Evolutionary conservation across 1,284 basidiomycete species (phyloP).

Genomic region (Meira nashicola): DNA sequence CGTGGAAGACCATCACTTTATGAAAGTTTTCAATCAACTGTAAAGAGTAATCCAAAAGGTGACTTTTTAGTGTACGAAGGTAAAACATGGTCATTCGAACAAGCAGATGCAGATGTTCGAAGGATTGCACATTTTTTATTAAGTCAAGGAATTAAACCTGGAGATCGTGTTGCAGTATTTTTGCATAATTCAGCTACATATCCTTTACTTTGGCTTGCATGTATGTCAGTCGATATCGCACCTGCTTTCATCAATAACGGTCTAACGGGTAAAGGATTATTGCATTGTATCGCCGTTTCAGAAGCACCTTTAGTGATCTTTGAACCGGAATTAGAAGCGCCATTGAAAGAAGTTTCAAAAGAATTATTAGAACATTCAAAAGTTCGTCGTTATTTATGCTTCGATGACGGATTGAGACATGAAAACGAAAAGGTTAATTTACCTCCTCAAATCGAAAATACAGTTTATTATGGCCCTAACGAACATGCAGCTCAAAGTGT

Average conservation of each 20-base stretch:
- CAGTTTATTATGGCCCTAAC: conserved; percentile 27
- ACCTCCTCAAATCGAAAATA: conserved; percentile 16
- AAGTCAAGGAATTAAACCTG: conserved; percentile 26
- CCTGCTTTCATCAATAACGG: conserved; percentile 54
- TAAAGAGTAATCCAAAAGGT: conserved; percentile 24
- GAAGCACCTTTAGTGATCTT: conserved; percentile 43
- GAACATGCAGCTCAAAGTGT: conserved; percentile 27
- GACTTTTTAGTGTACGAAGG: conserved; percentile 42
- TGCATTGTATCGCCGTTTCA: conserved; percentile 49
- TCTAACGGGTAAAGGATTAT: conserved; percentile 42
- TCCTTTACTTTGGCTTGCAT: conserved; percentile 39
- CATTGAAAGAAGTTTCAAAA: conserved; percentile 34
- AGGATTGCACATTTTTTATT: conserved; percentile 41
- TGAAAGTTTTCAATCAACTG: conserved; percentile 33
- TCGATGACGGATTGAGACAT: conserved; percentile 39
- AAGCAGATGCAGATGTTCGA: conserved; percentile 25
- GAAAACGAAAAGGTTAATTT: conserved; percentile 17
- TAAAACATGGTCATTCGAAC: conserved; percentile 34
- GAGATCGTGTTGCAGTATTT: conserved; percentile 42
- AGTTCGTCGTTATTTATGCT: conserved; percentile 32
- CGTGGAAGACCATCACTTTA: conserved; percentile 27
- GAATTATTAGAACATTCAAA: conserved; percentile 21
- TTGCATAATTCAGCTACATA: conserved; percentile 45
- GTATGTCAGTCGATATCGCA: conserved; percentile 40
- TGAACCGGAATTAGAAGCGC: conserved; percentile 41